These are phyloP conservation scores for Paramecium primaurelia DNA, from an alignment of 73 alveolate genomes.

Conservation along the genomic window DNA sequence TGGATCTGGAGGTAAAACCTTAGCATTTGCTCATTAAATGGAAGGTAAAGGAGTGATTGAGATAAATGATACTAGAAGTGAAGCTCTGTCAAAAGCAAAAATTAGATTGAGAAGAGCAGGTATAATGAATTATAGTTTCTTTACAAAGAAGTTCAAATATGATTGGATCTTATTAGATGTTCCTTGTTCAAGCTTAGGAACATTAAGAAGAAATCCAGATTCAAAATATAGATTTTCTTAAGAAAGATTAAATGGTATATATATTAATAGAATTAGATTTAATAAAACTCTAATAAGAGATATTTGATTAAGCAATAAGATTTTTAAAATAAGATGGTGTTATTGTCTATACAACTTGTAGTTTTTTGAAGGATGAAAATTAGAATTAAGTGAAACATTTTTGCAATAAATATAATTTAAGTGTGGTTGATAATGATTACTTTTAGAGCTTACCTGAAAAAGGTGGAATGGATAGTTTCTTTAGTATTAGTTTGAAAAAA, in stretches of 20 bases:
- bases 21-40: conserved; percentile 66
- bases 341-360: conserved; percentile 78
- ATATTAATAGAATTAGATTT: conserved; percentile 30
- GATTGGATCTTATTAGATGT: conserved; percentile 87
- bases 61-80: conserved; percentile 63
- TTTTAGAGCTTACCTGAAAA: conserved; percentile 72
- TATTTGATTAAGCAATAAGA: conserved; percentile 67
- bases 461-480: conserved; percentile 85
- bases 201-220: conserved; percentile 85
- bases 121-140: conserved; percentile 60
- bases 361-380: conserved; percentile 75
- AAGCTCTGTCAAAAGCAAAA: conserved; percentile 69
- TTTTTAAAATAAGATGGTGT: conserved; percentile 68
- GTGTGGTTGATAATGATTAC: conserved; percentile 66
- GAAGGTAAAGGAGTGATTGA: conserved; percentile 56
- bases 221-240: conserved; percentile 74
- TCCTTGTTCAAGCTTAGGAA: conserved; percentile 84
- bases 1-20: conserved; percentile 73
- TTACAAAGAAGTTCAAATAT: conserved; percentile 67
- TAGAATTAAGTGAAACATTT: conserved; percentile 63
- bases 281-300: conserved; percentile 62
- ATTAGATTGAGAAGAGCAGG: conserved; percentile 78
- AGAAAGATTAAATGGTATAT: conserved; percentile 54
- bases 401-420: conserved; percentile 72
- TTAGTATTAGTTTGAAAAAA: conserved; percentile 69